A percentile compares a stretch with the other conserved stretches of the same genome.
phyloP scores from a whole-genome alignment of 768 basidiomycete species.

The Daedaleopsis nitida region DNA sequence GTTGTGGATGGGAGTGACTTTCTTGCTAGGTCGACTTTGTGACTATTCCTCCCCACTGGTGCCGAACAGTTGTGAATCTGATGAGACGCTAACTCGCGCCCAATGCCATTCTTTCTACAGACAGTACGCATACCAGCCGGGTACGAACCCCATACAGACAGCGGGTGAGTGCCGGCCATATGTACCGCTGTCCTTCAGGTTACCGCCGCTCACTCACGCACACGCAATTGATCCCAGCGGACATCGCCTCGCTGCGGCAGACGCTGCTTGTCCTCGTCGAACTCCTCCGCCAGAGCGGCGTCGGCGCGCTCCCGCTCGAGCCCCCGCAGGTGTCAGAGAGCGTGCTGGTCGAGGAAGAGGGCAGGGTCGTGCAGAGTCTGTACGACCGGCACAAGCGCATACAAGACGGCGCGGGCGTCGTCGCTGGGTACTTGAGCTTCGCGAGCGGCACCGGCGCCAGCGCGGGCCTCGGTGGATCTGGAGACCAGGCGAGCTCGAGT shows the following conservation, averaged over 20 bases:
- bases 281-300: constrained; percentile 57
- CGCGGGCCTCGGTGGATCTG: too few relatives aligned
- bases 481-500: too few relatives aligned
- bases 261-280: constrained; percentile 48
- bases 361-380: constrained; percentile 43
- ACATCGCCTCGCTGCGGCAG: constrained; percentile 54
- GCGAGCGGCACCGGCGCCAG: too few relatives aligned
- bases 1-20: neutral
- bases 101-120: constrained; percentile 31
- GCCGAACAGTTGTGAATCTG: too few relatives aligned
- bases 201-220: neutral
- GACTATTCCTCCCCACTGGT: too few relatives aligned
- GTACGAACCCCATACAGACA: constrained; percentile 55
- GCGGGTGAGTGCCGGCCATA: constrained; percentile 42
- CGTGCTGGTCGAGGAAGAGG: constrained; percentile 37
- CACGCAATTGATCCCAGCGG: constrained; percentile 40
- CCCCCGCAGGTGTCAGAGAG: constrained; percentile 1
- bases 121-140: constrained; percentile 62
- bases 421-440: constrained; percentile 35
- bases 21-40: too few relatives aligned
- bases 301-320: constrained; percentile 61
- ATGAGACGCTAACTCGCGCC: too few relatives aligned
- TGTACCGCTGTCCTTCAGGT: neutral
- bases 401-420: constrained; percentile 59
- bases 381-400: constrained; percentile 55